Conservation (phyloP, 768 basidiomycete species). For the Inosperma sp. region DNA sequence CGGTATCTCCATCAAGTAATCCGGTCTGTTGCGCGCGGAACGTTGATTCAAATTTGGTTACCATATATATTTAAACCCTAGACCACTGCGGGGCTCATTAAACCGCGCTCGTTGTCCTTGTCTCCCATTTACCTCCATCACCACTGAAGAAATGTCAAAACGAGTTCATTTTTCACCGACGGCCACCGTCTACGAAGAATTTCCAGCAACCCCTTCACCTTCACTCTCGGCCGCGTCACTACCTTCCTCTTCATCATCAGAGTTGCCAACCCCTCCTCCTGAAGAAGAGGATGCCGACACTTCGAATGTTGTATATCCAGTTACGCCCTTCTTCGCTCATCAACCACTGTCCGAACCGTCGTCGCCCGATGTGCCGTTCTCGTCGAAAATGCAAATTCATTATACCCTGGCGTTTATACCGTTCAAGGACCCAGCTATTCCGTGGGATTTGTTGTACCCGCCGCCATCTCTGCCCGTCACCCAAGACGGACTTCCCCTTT, state of each 20-base stretch:
- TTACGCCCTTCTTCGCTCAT: conserved; percentile 28
- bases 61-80: conserved; percentile 29
- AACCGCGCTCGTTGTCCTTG: conserved; percentile 14
- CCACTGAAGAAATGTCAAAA: conserved; percentile 27
- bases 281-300: conserved; percentile 20
- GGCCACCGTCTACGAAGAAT: conserved; percentile 32
- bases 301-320: conserved; percentile 23
- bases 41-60: conserved; percentile 15
- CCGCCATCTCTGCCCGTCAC: conserved; percentile 23
- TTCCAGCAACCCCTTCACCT: conserved; percentile 35
- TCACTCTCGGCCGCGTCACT: conserved; percentile 34
- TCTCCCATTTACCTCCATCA: conserved; percentile 17
- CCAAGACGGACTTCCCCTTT: conserved; percentile 21
- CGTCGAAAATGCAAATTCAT: conserved; percentile 37
- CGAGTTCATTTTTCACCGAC: conserved; percentile 41
- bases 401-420: conserved; percentile 38
- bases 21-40: conserved; percentile 6
- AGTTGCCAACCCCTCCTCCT: conserved; percentile 36
- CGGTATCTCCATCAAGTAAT: conserved; percentile 1
- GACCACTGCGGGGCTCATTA: conserved; percentile 14
- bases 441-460: conserved; percentile 36
- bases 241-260: conserved; percentile 34
- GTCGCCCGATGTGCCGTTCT: conserved; percentile 13
- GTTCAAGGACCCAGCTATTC: conserved; percentile 29
- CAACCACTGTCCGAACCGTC: conserved; percentile 19